phyloP scores from a whole-genome alignment of 306 rosid genomes.

The Argentina anserina region DNA sequence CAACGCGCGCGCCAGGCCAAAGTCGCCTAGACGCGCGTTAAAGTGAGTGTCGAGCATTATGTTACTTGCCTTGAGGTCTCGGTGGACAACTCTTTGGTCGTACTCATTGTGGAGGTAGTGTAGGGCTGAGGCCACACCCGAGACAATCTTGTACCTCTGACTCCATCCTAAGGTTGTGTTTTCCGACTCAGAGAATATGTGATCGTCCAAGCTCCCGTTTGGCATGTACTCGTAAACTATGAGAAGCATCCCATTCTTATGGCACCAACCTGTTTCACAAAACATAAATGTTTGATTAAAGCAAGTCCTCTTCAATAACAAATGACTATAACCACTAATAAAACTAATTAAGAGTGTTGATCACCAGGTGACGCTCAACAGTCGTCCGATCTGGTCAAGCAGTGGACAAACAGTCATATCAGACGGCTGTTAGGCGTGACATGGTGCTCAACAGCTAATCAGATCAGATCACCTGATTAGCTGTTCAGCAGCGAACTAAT shows the following conservation, averaged over 20 bases:
- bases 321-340: neutral
- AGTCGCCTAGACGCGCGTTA: slow-evolving; percentile 64
- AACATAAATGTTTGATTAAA: too few species aligned
- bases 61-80: slow-evolving; percentile 78
- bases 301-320: neutral
- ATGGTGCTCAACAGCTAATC: too few species aligned
- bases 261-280: slow-evolving; percentile 60
- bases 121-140: slow-evolving; percentile 66
- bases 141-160: slow-evolving; percentile 50
- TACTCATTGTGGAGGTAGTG: slow-evolving; percentile 67
- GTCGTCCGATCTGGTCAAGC: too few species aligned
- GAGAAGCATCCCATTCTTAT: slow-evolving; percentile 54
- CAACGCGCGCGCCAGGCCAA: slow-evolving; percentile 69
- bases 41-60: slow-evolving; percentile 62
- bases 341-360: too few species aligned
- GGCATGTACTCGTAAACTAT: slow-evolving; percentile 84
- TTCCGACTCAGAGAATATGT: slow-evolving; percentile 51
- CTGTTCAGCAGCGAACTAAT: too few species aligned
- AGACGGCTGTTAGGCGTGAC: too few species aligned
- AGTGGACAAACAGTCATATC: too few species aligned
- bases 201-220: slow-evolving; percentile 71
- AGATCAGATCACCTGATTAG: too few species aligned
- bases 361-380: too few species aligned
- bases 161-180: slow-evolving; percentile 48
- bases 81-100: slow-evolving; percentile 61